phyloP scores from a whole-genome alignment of 1,284 basidiomycete species.

The Dichomitus squalens region DNA sequence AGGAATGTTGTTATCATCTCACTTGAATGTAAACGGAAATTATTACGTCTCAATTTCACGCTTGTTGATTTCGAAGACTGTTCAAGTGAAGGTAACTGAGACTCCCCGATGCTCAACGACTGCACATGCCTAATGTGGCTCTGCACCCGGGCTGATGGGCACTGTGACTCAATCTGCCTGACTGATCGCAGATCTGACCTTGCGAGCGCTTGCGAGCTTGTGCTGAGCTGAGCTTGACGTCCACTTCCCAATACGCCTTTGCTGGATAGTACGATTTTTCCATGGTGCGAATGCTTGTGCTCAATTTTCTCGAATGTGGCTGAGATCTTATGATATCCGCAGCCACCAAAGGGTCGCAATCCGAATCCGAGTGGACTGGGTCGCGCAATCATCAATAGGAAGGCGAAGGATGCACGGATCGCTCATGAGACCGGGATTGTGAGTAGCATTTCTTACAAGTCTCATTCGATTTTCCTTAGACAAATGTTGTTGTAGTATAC shows the following conservation, averaged over 20 bases:
- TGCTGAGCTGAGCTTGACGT: neutral
- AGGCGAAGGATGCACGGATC: slow-evolving; percentile 78
- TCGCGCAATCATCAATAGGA: slow-evolving; percentile 88
- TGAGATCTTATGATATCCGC: neutral
- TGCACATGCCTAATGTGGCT: too few species aligned
- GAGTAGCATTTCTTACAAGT: too few species aligned
- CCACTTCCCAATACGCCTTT: too few species aligned
- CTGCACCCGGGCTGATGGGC: too few species aligned
- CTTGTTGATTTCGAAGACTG: too few species aligned
- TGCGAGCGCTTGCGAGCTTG: neutral
- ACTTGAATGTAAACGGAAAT: too few species aligned
- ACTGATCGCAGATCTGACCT: slow-evolving; percentile 18
- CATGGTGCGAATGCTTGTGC: neutral
- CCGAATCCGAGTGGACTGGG: slow-evolving; percentile 81
- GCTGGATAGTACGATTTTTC: neutral
- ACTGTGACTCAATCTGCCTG: too few species aligned
- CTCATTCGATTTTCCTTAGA: neutral
- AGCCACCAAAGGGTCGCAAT: slow-evolving; percentile 51
- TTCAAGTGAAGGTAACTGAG: too few species aligned
- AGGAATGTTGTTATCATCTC: too few species aligned
- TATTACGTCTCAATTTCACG: too few species aligned
- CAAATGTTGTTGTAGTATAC: slow-evolving; percentile 59
- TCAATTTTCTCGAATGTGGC: neutral
- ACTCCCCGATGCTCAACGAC: too few species aligned
- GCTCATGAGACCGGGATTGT: slow-evolving; percentile 78